Base-by-base conservation (phyloP, 129 eudicot genomes). In the sunflower (Helianthus annuus) region DNA sequence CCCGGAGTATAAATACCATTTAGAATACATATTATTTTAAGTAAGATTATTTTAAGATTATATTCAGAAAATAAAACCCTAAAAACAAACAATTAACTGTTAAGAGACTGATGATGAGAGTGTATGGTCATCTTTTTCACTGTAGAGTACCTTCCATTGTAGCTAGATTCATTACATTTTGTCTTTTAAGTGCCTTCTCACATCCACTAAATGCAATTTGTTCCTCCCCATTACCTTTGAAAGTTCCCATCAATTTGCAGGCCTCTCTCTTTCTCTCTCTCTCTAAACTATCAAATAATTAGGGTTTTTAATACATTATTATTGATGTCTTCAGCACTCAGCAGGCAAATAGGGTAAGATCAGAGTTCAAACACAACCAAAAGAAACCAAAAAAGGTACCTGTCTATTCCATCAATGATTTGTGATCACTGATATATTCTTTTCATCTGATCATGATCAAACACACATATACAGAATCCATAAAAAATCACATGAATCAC, bases 181-280 rank as follows among this genome's bases (percentile, higher is more conserved):
- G 65, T 70, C 54, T 39, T n/a, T 69, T 51, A 12, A 51, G 17
- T 53, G 4, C 52, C 44, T 46, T 71, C n/a, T 71, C 65, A 57
- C 67, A 71, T 71, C 56, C 76, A 71, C 76, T 42, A 57, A 27
- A 72, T 59, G 58, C 76, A 6, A 39, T 59, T 72, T 45, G 69
- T 72, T 72, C 34, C 13, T 45, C 59, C 46, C 59, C 40, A 22
- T 19, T 36, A 0, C 34, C 15, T 34, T 34, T 44, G 11, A 40
- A 66, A 57, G 10, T 70, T 3, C 9, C 60, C 10, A 7, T 42
- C 46, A 6, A 60, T 17, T 54, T 49, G 62, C 34, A 32, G 36
- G 36, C 2, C 4, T 32, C 36, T 32, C 36, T n/a, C n/a, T 29
- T 3, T 29, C 34, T 32, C 36, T 32, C 36, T 3, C 36, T 32